A percentile compares a stretch with the other conserved stretches of the same genome.
Conservation (phyloP, 2,329 filamentous ascomycete species). For the Rhytidhysteron rufulum region DNA sequence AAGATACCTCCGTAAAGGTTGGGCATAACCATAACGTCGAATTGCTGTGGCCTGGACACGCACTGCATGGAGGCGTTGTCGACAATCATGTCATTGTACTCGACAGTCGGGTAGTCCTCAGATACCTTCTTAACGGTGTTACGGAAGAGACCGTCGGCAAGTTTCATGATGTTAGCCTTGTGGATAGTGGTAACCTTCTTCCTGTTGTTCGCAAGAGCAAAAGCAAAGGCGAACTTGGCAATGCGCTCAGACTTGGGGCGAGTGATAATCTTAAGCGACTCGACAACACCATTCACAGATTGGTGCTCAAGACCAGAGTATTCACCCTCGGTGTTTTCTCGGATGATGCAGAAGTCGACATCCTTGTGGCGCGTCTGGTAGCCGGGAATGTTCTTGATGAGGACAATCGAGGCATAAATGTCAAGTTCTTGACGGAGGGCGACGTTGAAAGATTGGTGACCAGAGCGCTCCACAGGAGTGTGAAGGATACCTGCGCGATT, state of each 20-base stretch:
- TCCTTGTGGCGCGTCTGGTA: constrained; percentile 96
- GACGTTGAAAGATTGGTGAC: constrained; percentile 99
- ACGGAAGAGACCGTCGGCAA: constrained; percentile 97
- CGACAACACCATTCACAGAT: constrained; percentile 91
- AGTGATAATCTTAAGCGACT: constrained; percentile 99
- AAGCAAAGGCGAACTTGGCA: constrained; percentile 96
- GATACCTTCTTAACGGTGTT: constrained; percentile 92
- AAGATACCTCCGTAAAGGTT: constrained; percentile 98
- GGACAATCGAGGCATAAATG: constrained; percentile 95
- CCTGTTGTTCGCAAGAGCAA: constrained; percentile 96
- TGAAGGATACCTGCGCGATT: constrained; percentile 78
- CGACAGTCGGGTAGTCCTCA: constrained; percentile 91
- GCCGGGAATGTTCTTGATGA: constrained; percentile 99
- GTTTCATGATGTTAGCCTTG: constrained; percentile 99
- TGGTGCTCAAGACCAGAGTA: constrained; percentile 99
- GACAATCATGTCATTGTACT: constrained; percentile 99
- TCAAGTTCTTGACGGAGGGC: constrained; percentile 98
- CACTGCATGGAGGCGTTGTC: constrained; percentile 99
- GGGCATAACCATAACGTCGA: constrained; percentile 99
- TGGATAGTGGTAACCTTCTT: constrained; percentile 99
- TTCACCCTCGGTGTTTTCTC: constrained; percentile 99
- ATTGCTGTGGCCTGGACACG: constrained; percentile 92
- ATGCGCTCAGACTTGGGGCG: constrained; percentile 99
- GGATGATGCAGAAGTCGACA: constrained; percentile 98
- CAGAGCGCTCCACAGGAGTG: constrained; percentile 93